phyloP scores from a whole-genome alignment of 768 basidiomycete genomes.

The Panaeolus papilionaceus region DNA sequence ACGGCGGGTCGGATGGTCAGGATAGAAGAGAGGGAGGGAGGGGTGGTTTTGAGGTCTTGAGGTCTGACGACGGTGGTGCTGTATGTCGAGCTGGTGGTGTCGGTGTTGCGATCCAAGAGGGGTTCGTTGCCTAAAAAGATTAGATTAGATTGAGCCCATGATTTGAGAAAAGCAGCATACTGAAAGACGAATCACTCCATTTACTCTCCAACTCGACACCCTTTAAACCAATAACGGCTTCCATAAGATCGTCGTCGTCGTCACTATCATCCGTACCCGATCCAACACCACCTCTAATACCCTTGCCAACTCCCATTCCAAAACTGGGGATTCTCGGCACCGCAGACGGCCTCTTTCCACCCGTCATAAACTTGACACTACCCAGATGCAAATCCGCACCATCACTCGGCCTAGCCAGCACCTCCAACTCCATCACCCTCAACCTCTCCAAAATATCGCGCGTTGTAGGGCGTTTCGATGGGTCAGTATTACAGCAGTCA shows the following conservation, averaged over 20 bases:
- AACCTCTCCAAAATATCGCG: slow-evolving; percentile 81
- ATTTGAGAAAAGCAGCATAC: slow-evolving; percentile 29
- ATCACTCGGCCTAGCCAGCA: slow-evolving; percentile 70
- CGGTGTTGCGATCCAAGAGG: slow-evolving; percentile 47
- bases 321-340: slow-evolving; percentile 89
- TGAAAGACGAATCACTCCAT: slow-evolving; percentile 51
- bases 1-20: slow-evolving; percentile 69
- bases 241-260: slow-evolving; percentile 71
- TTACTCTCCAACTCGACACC: slow-evolving; percentile 55
- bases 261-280: slow-evolving; percentile 47
- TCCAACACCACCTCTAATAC: slow-evolving; percentile 44
- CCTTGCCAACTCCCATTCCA: slow-evolving; percentile 71
- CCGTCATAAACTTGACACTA: slow-evolving; percentile 83
- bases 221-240: slow-evolving; percentile 61
- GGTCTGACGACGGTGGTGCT: slow-evolving; percentile 73
- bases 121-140: slow-evolving; percentile 56
- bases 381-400: slow-evolving; percentile 80
- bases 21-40: slow-evolving; percentile 72
- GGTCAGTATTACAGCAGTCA: slow-evolving; percentile 74
- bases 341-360: slow-evolving; percentile 59
- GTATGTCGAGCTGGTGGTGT: slow-evolving; percentile 58
- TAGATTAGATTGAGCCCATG: slow-evolving; percentile 16
- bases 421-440: slow-evolving; percentile 82
- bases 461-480: slow-evolving; percentile 74
- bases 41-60: slow-evolving; percentile 40